Percentiles rank a stretch among this genome's conserved stretches.
These are phyloP conservation scores for Lepidium sativum DNA, from an alignment of 345 rosid species.

Conservation along the genomic window DNA sequence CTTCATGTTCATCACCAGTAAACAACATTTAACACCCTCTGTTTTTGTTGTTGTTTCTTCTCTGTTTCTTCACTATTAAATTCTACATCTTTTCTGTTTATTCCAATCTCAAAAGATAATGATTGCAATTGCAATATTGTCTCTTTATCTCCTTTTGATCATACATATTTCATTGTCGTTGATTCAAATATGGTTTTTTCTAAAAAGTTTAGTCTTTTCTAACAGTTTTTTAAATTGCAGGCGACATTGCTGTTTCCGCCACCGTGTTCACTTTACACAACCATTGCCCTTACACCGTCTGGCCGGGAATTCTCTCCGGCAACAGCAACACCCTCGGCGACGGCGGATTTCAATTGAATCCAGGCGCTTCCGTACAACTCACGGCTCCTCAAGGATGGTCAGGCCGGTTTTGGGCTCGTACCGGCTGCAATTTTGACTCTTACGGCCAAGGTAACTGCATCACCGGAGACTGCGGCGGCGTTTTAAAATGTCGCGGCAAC, in stretches of 20 bases:
- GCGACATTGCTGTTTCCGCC: slow-evolving; percentile 31
- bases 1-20: slow-evolving; percentile 13
- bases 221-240: background rate
- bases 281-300: slow-evolving; percentile 55
- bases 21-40: background rate
- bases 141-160: background rate
- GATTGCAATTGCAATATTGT: background rate
- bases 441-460: slow-evolving; percentile 56
- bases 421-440: slow-evolving; percentile 63
- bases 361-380: slow-evolving; percentile 44
- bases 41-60: background rate
- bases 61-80: background rate
- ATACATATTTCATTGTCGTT: background rate
- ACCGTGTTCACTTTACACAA: slow-evolving; percentile 62
- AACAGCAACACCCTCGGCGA: slow-evolving; percentile 51
- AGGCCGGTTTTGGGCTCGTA: slow-evolving; percentile 87
- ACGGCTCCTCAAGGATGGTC: slow-evolving; percentile 76
- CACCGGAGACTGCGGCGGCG: slow-evolving; percentile 83
- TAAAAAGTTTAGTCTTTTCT: background rate
- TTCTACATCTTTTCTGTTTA: background rate
- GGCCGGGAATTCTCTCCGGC: slow-evolving; percentile 86
- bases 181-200: background rate
- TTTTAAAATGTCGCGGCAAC: slow-evolving; percentile 52
- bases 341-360: slow-evolving; percentile 58
- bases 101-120: background rate